These are phyloP conservation scores for Adansonia grandidieri DNA, from an alignment of 441 rosid species.

Conservation along the genomic window DNA sequence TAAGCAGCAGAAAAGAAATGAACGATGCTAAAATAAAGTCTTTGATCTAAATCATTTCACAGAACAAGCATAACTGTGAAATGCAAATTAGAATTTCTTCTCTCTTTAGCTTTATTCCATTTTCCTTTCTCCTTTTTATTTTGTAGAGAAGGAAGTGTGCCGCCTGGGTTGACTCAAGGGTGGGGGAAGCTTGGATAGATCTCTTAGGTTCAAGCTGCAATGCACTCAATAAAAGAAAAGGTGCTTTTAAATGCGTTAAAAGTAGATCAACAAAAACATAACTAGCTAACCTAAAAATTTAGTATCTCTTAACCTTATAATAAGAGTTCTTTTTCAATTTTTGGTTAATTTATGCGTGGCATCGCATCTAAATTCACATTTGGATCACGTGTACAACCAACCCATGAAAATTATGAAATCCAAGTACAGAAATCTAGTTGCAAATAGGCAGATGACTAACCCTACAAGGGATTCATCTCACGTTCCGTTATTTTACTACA, in stretches of 20 bases:
- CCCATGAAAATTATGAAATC: background rate
- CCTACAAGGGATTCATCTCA: background rate
- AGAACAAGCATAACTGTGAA: background rate
- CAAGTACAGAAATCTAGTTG: background rate
- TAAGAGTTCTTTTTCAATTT: background rate
- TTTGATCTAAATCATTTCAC: background rate
- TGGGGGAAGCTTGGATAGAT: background rate
- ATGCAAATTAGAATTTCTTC: background rate
- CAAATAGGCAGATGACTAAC: background rate
- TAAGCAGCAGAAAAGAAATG: slow-evolving; percentile 16
- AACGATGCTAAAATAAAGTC: background rate
- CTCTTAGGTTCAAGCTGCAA: background rate
- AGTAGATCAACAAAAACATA: background rate
- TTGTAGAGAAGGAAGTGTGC: background rate
- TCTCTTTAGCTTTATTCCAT: background rate
- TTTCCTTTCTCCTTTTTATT: background rate
- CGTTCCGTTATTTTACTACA: slow-evolving; percentile 14
- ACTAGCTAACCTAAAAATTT: background rate
- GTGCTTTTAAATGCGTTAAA: background rate
- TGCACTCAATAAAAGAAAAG: background rate
- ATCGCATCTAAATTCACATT: background rate
- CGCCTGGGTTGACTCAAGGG: slow-evolving; percentile 1
- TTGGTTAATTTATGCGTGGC: background rate
- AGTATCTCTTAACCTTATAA: slow-evolving; percentile 7
- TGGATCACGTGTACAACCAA: background rate